Conservation (phyloP, 2,329 filamentous ascomycete genomes). For the Microsporum audouinii region DNA sequence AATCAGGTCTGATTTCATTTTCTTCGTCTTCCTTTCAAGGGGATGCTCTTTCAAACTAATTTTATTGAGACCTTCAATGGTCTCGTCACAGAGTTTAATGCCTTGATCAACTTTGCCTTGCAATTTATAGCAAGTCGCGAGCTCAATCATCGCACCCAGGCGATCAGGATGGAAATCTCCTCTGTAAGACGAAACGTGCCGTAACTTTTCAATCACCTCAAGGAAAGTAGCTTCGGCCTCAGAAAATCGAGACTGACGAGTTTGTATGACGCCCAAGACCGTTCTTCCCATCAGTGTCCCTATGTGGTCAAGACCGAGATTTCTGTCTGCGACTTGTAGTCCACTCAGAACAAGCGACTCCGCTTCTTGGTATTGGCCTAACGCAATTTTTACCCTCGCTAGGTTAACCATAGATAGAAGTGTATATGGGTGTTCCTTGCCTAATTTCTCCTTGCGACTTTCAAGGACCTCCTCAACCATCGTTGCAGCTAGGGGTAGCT, state of each 20-base stretch:
- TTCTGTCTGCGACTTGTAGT: constrained; percentile 16
- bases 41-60: not conserved
- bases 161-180: not conserved
- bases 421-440: constrained; percentile 28
- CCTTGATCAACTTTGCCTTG: not conserved
- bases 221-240: not conserved
- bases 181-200: not conserved
- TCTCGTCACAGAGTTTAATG: not conserved
- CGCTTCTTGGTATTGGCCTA: constrained; percentile 13
- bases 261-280: not conserved
- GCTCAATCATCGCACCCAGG: not conserved
- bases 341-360: constrained; percentile 7
- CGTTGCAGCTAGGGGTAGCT: constrained; percentile 1
- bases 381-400: constrained; percentile 13
- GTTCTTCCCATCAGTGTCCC: constrained; percentile 16
- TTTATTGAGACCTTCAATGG: not conserved
- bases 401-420: constrained; percentile 19
- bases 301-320: constrained; percentile 19
- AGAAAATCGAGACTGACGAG: not conserved
- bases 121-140: not conserved
- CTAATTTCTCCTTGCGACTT: constrained; percentile 17
- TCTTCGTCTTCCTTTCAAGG: not conserved
- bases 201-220: not conserved
- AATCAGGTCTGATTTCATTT: not conserved
- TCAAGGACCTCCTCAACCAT: not conserved